Base-by-base conservation (phyloP, 208 protist genomes). In the Phytomonas serpens region DNA sequence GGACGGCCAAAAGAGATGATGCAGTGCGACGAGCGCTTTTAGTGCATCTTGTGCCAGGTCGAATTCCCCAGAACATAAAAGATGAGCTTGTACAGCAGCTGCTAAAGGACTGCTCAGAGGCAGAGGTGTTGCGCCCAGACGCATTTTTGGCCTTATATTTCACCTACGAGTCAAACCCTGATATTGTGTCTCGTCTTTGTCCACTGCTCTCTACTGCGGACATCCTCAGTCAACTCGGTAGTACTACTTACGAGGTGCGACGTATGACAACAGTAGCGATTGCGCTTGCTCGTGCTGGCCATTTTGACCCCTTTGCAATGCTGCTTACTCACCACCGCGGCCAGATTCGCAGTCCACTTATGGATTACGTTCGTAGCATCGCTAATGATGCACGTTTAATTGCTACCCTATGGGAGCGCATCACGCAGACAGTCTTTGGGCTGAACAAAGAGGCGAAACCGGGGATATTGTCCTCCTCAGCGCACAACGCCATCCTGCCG, bases 101-200 rank as follows among this genome's bases (percentile, higher is more conserved):
- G 23, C 73, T 94, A 64, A 74, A 77, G 67, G 79, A 88, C 65
- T 96, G 92, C 79, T 82, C 77, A 32, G 86, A 92, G 74, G 80
- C 92, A 62, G 79, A 93, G 57, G 86, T 92, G 68, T 77, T 72
- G 16, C 87, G 92, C 19, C 86, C 92, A n/a, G 87, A 92, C 64
- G 92, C 92, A 19, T 96, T 92, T 71, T 79, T 96, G 23, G 79
- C 81, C 14, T 83, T 96, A 33, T 67, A 70, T 32, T 85, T 93
- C 68, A 65, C 71, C 14, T 47, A 47, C 40, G 40, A 47, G 14
- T 47, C 14, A 11, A 47, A 10, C 14, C 14, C 40, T 19, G 40
- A 47, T 47, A 11, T 47, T 47, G 40, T 47, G 14, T 3, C 40
- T 19, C 7, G 14, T 23, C 68, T 83, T n/a, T 76, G 61, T 40